Percentiles rank a stretch among this genome's conserved stretches.
These are phyloP conservation scores for Botrytis fragariae DNA, from an alignment of 2,329 filamentous ascomycete species.

Conservation along the genomic window DNA sequence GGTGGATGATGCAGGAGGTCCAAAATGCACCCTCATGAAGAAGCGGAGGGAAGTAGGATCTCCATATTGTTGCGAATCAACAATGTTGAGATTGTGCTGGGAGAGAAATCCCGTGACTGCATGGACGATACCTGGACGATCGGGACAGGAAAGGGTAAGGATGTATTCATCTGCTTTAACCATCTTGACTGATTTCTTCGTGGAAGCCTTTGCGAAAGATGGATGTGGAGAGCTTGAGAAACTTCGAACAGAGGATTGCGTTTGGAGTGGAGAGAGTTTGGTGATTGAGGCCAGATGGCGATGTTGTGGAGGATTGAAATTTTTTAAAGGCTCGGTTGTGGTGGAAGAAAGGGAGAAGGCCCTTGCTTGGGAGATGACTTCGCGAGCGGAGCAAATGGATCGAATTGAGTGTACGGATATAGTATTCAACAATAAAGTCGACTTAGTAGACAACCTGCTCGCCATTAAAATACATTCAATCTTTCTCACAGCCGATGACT, in stretches of 20 bases:
- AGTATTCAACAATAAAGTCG: neutral
- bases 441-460: conserved; percentile 1
- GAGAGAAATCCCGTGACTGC: conserved; percentile 78
- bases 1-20: conserved; percentile 49
- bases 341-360: conserved; percentile 7
- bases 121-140: conserved; percentile 82
- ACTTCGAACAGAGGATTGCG: neutral
- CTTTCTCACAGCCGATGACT: neutral
- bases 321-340: conserved; percentile 9
- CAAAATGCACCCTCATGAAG: conserved; percentile 88
- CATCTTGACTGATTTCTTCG: conserved; percentile 34
- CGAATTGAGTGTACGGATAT: neutral
- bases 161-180: conserved; percentile 52
- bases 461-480: neutral
- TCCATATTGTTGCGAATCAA: conserved; percentile 82
- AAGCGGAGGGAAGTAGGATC: conserved; percentile 72
- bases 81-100: conserved; percentile 71
- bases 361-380: conserved; percentile 4
- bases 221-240: neutral
- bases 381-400: neutral
- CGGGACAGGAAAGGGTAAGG: conserved; percentile 79
- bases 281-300: conserved; percentile 2
- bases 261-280: neutral
- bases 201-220: neutral
- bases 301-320: neutral